phyloP scores from a whole-genome alignment of 2,329 filamentous ascomycete genomes.

The Hypoxylon sp. region DNA sequence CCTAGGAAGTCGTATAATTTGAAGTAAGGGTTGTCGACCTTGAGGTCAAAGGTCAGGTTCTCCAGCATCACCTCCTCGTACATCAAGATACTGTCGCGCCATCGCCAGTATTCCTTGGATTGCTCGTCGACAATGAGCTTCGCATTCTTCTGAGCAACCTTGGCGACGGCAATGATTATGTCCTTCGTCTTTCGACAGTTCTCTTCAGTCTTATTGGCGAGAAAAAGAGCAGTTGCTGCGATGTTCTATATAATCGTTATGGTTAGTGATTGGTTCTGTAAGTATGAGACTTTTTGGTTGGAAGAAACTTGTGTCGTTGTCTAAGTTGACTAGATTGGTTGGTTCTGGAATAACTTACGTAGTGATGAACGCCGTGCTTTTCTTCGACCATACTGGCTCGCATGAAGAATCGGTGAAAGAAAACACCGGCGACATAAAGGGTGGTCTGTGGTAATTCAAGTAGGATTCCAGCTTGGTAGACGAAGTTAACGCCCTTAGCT shows the following conservation, averaged over 20 bases:
- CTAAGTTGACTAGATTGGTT: background rate
- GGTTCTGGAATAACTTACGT: slow-evolving; percentile 63
- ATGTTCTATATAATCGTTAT: slow-evolving; percentile 66
- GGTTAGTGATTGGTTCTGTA: slow-evolving; percentile 27
- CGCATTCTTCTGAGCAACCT: slow-evolving; percentile 93
- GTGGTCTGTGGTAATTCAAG: slow-evolving; percentile 92
- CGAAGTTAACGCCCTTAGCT: slow-evolving; percentile 95
- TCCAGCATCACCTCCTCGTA: slow-evolving; percentile 95
- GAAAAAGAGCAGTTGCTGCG: slow-evolving; percentile 88
- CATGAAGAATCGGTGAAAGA: slow-evolving; percentile 97
- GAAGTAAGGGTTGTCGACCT: slow-evolving; percentile 87
- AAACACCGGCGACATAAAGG: slow-evolving; percentile 88
- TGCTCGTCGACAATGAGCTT: slow-evolving; percentile 93
- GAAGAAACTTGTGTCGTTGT: slow-evolving; percentile 3
- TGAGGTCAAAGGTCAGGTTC: slow-evolving; percentile 90
- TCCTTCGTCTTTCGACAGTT: slow-evolving; percentile 96
- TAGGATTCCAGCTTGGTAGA: slow-evolving; percentile 91
- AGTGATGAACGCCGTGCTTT: slow-evolving; percentile 85
- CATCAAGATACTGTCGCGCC: slow-evolving; percentile 91
- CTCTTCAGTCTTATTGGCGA: slow-evolving; percentile 97
- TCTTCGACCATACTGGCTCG: slow-evolving; percentile 80
- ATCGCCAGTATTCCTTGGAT: slow-evolving; percentile 97
- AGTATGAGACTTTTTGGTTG: too few relatives aligned
- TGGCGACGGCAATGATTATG: slow-evolving; percentile 90
- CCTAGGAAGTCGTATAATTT: slow-evolving; percentile 83